These are phyloP conservation scores for Oxyria digyna DNA, from an alignment of 148 eudicot genomes.

Conservation along the genomic window DNA sequence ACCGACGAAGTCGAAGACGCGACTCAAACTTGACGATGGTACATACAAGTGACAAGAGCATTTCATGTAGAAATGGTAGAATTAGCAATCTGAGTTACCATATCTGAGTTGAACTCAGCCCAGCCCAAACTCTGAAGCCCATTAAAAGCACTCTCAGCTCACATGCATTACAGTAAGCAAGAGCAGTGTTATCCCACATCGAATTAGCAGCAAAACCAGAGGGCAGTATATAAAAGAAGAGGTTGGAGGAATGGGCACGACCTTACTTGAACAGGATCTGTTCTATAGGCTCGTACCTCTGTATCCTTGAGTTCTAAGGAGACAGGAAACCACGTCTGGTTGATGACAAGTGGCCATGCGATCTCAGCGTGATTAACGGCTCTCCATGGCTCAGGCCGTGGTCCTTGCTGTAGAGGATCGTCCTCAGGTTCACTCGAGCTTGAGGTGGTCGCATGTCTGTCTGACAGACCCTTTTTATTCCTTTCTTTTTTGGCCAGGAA, in stretches of 20 bases:
- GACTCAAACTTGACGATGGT: no score
- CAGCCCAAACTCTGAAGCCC: neutral
- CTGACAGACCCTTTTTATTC: neutral
- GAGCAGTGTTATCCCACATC: neutral
- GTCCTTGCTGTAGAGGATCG: constrained; percentile 1
- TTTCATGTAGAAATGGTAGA: no score
- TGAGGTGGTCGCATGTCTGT: neutral
- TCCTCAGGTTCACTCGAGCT: neutral
- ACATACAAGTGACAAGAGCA: no score
- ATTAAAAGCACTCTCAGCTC: no score
- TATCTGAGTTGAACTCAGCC: no score
- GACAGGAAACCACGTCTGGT: constrained; percentile 9
- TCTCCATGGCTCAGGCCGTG: neutral
- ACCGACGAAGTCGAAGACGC: no score
- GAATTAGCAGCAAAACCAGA: neutral
- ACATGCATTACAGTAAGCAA: no score
- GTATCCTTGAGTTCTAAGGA: neutral
- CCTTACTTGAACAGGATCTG: constrained; percentile 10
- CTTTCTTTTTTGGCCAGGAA: neutral
- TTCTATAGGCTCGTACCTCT: constrained; percentile 4
- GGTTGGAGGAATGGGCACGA: neutral
- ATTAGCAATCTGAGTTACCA: no score
- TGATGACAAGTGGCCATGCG: neutral
- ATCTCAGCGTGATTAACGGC: constrained; percentile 5
- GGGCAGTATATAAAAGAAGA: neutral